Percentiles rank a stretch among this genome's conserved stretches.
These are phyloP conservation scores for Sporopachydermia lactativora DNA, from an alignment of 805 yeast genomes.

Conservation along the genomic window DNA sequence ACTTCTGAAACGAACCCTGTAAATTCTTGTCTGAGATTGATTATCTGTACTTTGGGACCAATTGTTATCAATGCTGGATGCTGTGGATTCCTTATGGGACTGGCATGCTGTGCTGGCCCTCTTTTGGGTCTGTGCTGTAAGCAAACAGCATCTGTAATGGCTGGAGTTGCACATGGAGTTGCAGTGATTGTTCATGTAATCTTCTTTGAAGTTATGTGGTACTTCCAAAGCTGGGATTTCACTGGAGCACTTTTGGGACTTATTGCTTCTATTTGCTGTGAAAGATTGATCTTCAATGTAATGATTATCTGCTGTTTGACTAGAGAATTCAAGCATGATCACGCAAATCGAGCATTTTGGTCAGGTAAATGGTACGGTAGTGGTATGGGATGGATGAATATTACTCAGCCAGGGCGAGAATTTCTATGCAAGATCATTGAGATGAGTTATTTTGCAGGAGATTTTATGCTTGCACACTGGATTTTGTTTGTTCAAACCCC, in stretches of 20 bases:
- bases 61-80: conserved; percentile 11
- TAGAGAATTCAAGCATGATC: conserved; percentile 47
- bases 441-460: conserved; percentile 92
- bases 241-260: conserved; percentile 46
- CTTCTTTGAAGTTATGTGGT: conserved; percentile 50
- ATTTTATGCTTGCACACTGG: conserved; percentile 85
- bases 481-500: conserved; percentile 85
- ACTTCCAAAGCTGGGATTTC: conserved; percentile 54
- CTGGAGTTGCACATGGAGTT: conserved; percentile 39
- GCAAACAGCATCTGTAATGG: conserved; percentile 36
- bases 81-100: conserved; percentile 23
- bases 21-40: conserved; percentile 48
- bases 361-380: conserved; percentile 95
- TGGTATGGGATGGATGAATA: conserved; percentile 85
- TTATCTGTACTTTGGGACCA: conserved; percentile 24
- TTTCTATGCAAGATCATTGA: conserved; percentile 88
- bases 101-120: conserved; percentile 39
- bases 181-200: conserved; percentile 39
- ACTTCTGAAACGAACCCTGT: conserved; percentile 25
- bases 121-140: conserved; percentile 27
- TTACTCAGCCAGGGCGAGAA: conserved; percentile 94
- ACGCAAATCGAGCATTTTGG: conserved; percentile 65
- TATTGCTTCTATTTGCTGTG: conserved; percentile 40
- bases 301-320: conserved; percentile 37
- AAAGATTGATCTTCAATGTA: conserved; percentile 40